Percentiles rank a stretch among this genome's conserved stretches.
phyloP scores from a whole-genome alignment of 2,329 filamentous ascomycete species.

The Emergomyces pasteurianus region DNA sequence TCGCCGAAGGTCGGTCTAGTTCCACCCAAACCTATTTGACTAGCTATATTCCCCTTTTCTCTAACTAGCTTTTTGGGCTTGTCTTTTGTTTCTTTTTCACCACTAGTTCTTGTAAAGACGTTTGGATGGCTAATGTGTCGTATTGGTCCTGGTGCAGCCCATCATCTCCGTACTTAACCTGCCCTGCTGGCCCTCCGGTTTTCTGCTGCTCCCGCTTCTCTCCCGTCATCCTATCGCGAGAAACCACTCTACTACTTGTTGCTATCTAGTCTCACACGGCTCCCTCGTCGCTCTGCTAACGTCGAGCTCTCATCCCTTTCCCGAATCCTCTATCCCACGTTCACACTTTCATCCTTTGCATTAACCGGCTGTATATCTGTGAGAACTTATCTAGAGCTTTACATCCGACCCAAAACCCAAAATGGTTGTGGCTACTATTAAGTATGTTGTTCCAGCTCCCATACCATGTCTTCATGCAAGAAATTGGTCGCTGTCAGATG shows the following conservation, averaged over 20 bases:
- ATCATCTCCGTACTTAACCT: background rate
- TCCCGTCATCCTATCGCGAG: background rate
- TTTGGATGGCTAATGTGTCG: background rate
- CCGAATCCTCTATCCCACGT: conserved; percentile 3
- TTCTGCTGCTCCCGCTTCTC: background rate
- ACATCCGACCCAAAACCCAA: conserved; percentile 13
- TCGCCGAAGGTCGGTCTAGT: conserved; percentile 1
- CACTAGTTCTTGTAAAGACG: background rate
- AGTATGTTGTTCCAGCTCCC: conserved; percentile 34
- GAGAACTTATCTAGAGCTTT: background rate
- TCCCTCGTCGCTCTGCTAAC: background rate
- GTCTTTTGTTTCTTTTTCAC: background rate
- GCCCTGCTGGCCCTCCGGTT: background rate
- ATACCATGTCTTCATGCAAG: background rate
- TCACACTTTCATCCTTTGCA: background rate
- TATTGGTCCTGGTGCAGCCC: background rate
- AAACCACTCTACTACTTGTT: background rate
- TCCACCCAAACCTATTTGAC: background rate
- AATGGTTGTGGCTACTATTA: conserved; percentile 54
- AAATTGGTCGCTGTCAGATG: conserved; percentile 10
- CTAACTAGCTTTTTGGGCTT: background rate
- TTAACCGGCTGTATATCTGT: background rate
- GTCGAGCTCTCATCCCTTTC: background rate
- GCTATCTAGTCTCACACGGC: background rate
- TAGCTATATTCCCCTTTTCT: background rate